These are phyloP conservation scores for Asterella californica DNA, from an alignment of 225 moss, liverwort and hornwort species.

Conservation along the genomic window DNA sequence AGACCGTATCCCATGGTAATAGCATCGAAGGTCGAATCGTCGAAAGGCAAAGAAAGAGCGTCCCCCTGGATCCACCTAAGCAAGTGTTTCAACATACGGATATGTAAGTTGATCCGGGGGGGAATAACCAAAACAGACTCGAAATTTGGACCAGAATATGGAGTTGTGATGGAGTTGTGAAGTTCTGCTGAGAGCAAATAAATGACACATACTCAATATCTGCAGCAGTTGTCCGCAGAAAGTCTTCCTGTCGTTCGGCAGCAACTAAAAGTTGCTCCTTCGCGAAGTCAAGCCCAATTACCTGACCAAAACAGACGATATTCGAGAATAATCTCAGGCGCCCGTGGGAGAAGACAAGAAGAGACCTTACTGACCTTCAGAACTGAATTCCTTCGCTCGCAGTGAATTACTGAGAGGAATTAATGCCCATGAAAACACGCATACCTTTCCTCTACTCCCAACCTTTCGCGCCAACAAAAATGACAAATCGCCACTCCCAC, in stretches of 20 bases:
- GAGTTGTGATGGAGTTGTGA: neutral
- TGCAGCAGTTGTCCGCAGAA: conserved; percentile 18
- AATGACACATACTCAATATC: conserved; percentile 34
- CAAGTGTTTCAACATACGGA: neutral
- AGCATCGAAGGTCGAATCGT: conserved; percentile 59
- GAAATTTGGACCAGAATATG: neutral
- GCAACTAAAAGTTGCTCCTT: conserved; percentile 83
- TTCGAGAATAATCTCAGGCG: neutral
- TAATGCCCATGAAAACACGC: neutral
- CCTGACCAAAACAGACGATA: conserved; percentile 21
- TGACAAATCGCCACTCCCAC: conserved; percentile 86
- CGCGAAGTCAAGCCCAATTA: conserved; percentile 80
- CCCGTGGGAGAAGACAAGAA: neutral
- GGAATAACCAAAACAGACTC: neutral
- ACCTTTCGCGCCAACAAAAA: conserved; percentile 76
- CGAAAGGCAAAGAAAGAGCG: conserved; percentile 73
- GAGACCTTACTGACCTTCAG: neutral
- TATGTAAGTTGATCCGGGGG: neutral
- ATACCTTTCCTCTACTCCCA: conserved; percentile 45
- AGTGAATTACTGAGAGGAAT: neutral
- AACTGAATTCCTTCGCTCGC: neutral
- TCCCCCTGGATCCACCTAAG: conserved; percentile 77
- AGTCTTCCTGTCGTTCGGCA: conserved; percentile 49
- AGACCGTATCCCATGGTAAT: conserved; percentile 96
- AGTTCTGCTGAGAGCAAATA: neutral